Base-by-base conservation (phyloP, 306 rosid genomes). In the Ochetophila trinervis region DNA sequence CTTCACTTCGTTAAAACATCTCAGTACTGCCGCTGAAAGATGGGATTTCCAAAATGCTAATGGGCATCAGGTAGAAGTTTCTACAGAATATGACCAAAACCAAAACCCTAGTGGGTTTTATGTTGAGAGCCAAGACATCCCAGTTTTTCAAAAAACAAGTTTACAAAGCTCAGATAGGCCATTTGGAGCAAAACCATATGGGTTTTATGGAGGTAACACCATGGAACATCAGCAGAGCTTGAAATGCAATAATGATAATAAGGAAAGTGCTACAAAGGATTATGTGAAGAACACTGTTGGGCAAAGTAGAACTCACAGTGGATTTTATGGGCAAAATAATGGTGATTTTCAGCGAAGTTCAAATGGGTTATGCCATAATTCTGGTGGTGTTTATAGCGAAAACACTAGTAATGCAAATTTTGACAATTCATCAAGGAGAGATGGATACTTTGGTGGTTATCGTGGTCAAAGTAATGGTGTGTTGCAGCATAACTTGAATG, bases 401-500 rank as follows among this genome's bases (percentile, higher is more conserved):
- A 67, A n/a, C 53, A 16, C 6, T n/a, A 56, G 36, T 37, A 42
- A 55, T 44, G 15, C 54, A 40, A 45, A 14, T 18, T 42, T 44
- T 10, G 67, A 62, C 66, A 51, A 20, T 37, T 16, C 68, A 32
- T 22, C 35, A 0, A 12, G 53, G 61, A 66, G 64, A 20, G 32
- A 40, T 64, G 79, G 51, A 49, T 50, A 10, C 10, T 56, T 34
- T 48, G 40, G 55, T 53, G 55, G 52, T 44, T 37, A 57, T 66
- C n/a, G 65, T 60, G 54, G 65, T 65, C 74, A 72, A 42, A 72
- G 48, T 20, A 67, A 44, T 77, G 24, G 51, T 32, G 70, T 66
- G 40, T 36, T 27, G 34, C 60, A 65, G 22, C 73, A 70, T 23
- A 68, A 69, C 5, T 57, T 35, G 37, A 36, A 21, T 59, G 73